A percentile compares a stretch with the other conserved stretches of the same genome.
phyloP scores from a whole-genome alignment of 2,329 filamentous ascomycete genomes.

The Penicillium digitatum region DNA sequence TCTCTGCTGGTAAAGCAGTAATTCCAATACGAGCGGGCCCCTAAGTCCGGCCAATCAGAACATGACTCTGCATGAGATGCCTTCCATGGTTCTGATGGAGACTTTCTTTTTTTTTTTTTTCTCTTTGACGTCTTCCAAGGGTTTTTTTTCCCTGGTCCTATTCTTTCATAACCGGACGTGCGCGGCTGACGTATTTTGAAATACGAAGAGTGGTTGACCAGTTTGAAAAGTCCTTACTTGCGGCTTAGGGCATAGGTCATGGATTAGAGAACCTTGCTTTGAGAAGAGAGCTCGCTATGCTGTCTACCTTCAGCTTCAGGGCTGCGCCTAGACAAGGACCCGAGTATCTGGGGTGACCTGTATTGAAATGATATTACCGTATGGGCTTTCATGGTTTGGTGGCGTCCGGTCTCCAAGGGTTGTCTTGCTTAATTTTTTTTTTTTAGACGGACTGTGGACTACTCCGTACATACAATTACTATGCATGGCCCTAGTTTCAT shows the following conservation, averaged over 20 bases:
- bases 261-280: conserved; percentile 22
- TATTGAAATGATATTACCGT: background rate
- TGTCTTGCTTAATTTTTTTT: background rate
- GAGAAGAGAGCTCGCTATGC: conserved; percentile 9
- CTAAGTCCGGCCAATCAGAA: conserved; percentile 12
- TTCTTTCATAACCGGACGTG: conserved; percentile 7
- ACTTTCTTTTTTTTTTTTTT: background rate
- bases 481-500: background rate
- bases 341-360: background rate
- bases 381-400: background rate
- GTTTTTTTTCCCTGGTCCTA: background rate
- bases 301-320: background rate
- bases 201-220: background rate
- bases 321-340: background rate
- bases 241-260: conserved; percentile 1
- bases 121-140: conserved; percentile 5
- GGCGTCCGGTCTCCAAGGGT: background rate
- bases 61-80: background rate
- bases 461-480: background rate
- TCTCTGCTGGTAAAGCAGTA: conserved; percentile 12
- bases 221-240: conserved; percentile 11
- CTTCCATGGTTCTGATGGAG: conserved; percentile 17
- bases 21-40: conserved; percentile 18
- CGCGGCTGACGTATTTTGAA: conserved; percentile 16
- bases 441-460: background rate